Evolutionary conservation across 768 basidiomycete genomes (phyloP).

Genomic region (Hydnomerulius pinastri): DNA sequence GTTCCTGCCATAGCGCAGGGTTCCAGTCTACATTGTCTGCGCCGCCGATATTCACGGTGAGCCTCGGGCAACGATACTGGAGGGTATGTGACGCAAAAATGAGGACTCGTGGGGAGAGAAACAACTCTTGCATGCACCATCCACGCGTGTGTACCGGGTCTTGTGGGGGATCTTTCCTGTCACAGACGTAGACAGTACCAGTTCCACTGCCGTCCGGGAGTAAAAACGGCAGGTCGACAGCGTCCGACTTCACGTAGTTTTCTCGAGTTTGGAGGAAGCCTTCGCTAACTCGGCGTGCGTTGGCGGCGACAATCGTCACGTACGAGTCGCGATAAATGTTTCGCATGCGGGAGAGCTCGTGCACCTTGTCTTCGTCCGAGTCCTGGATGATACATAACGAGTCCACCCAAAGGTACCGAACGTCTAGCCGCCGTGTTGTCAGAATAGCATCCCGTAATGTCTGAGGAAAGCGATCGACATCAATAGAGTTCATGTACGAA

Average conservation of each 20-base stretch:
- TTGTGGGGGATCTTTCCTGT: neutral
- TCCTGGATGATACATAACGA: constrained; percentile 20
- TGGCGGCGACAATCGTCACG: neutral
- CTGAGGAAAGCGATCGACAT: neutral
- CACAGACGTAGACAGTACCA: neutral
- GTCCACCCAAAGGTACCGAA: constrained; percentile 18
- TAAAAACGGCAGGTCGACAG: neutral
- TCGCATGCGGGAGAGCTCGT: constrained; percentile 21
- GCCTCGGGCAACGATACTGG: too few relatives aligned
- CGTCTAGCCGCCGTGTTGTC: neutral
- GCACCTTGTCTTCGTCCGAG: constrained; percentile 13
- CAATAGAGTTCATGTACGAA: neutral
- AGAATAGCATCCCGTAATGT: neutral
- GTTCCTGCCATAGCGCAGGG: too few relatives aligned
- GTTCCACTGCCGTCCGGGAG: neutral
- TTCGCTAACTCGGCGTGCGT: neutral
- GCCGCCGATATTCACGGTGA: too few relatives aligned
- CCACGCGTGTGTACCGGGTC: neutral
- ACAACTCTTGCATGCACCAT: too few relatives aligned
- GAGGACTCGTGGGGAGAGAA: too few relatives aligned
- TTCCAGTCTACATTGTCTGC: too few relatives aligned
- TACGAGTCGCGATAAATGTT: constrained; percentile 9
- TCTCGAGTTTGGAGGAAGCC: neutral
- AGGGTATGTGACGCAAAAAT: too few relatives aligned
- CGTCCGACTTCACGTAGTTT: neutral